Evolutionary conservation across 106 monocot genomes (phyloP).

Genomic region (Hemerocallis citrina): DNA sequence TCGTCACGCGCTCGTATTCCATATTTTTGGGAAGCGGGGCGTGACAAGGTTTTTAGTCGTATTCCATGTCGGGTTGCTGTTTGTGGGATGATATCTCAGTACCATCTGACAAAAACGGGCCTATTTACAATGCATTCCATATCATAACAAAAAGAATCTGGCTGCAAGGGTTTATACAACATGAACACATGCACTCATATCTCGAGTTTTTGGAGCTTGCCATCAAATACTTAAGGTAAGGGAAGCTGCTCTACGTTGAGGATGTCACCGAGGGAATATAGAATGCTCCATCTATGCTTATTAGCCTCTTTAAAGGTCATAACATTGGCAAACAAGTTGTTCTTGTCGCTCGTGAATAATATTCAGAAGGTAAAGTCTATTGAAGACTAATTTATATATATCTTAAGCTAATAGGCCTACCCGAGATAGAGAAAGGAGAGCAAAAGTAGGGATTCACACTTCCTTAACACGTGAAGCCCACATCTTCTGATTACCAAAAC

Average conservation of each 20-base stretch:
- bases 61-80: constrained; percentile 34
- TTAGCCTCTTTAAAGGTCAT: constrained; percentile 35
- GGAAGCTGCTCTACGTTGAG: constrained; percentile 33
- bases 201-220: constrained; percentile 28
- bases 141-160: constrained; percentile 20
- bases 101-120: constrained; percentile 31
- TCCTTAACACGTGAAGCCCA: too few relatives aligned
- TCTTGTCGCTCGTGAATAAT: constrained; percentile 21
- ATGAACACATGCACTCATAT: constrained; percentile 22
- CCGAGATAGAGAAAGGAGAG: too few relatives aligned
- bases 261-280: constrained; percentile 38
- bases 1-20: too few relatives aligned
- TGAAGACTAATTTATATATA: too few relatives aligned
- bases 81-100: constrained; percentile 54
- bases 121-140: too few relatives aligned
- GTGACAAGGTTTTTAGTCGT: too few relatives aligned
- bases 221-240: constrained; percentile 22
- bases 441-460: too few relatives aligned
- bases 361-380: too few relatives aligned
- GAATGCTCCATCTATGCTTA: constrained; percentile 32
- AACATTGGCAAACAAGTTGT: constrained; percentile 58
- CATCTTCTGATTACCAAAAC: too few relatives aligned
- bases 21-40: too few relatives aligned
- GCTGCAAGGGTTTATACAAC: constrained; percentile 36
- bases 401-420: too few relatives aligned